Percentiles rank a stretch among this genome's conserved stretches.
These are phyloP conservation scores for Oryza glumipatula DNA, from an alignment of 176 grass and related monocot genomes.

Conservation along the genomic window DNA sequence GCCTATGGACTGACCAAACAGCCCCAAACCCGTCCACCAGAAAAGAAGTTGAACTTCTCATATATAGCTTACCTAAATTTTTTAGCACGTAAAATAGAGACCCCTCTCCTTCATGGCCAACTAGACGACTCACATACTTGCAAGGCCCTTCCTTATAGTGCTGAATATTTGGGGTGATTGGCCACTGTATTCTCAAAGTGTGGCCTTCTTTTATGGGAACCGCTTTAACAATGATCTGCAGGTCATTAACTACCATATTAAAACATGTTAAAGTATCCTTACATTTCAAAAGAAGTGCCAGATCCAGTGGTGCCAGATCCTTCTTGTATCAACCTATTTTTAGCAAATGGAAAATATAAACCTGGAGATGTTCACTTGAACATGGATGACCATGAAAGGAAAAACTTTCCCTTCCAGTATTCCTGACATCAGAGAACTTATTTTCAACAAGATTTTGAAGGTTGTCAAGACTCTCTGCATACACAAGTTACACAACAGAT, in stretches of 20 bases:
- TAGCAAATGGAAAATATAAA: slow-evolving; percentile 48
- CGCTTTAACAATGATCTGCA: slow-evolving; percentile 92
- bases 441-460: slow-evolving; percentile 86
- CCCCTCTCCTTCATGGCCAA: slow-evolving; percentile 95
- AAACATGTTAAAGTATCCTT: slow-evolving; percentile 13
- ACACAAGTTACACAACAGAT: slow-evolving; percentile 8
- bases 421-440: slow-evolving; percentile 69
- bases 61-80: slow-evolving; percentile 73
- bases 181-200: slow-evolving; percentile 76
- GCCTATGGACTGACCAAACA: background rate
- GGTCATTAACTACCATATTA: slow-evolving; percentile 39
- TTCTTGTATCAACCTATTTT: slow-evolving; percentile 30
- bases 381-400: slow-evolving; percentile 87
- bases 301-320: background rate
- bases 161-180: slow-evolving; percentile 74
- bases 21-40: background rate
- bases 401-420: slow-evolving; percentile 64
- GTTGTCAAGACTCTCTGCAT: slow-evolving; percentile 73
- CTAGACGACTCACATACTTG: slow-evolving; percentile 80
- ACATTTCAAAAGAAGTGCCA: slow-evolving; percentile 11
- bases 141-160: slow-evolving; percentile 94
- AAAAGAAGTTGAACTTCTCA: background rate
- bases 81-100: slow-evolving; percentile 92
- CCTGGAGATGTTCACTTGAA: slow-evolving; percentile 86
- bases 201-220: slow-evolving; percentile 92